Evolutionary conservation across 2,329 filamentous ascomycete species (phyloP), one percentile per base, ranked within the genome.

Genomic region (Aspergillus oerlinghausenensis): DNA sequence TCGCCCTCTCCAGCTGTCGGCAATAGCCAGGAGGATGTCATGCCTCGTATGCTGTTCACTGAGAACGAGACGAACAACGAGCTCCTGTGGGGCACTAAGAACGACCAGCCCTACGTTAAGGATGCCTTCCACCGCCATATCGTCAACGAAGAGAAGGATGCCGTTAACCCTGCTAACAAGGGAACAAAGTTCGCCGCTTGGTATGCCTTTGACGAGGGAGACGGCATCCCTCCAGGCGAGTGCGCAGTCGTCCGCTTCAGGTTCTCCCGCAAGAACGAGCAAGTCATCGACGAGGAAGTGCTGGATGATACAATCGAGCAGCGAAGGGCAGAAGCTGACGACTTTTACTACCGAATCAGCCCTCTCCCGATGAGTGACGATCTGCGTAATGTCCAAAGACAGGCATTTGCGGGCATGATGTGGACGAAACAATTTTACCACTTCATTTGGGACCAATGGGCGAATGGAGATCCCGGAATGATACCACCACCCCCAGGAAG

Each of bases 361-460:
- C 93, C 93, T 3, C 81, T 97, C 42, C 93, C 92, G 2, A 96
- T 97, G 88, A 83, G 90, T 0, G 92, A 97, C 50, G 93, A 97
- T 69, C 81, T 97, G 57, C 88, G 92, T 64, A 97, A 95, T 73
- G 94, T 97, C 65, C 94, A 97, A 76, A 85, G 93, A 64, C 92
- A 97, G 73, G 94, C 93, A 3, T 89, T 97, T 63, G 87, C 92
- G 0, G 93, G 94, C 54, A 97, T 97, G 93, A 88, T 97, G 82
- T 97, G 93, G 93, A 95, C 89, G 61, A 97, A 97, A 74, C 93
- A 97, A 73, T 90, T 91, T 76, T 97, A 97, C 73, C 85, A 95
- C 70, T 97, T 97, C 74, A 86, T 97, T 66, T 97, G 92, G 91
- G 92, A 97, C 63, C 89, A 97, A 71, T 97, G 93, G 93, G 92